Evolutionary conservation across 768 basidiomycete genomes (phyloP), one percentile per base, ranked within the genome.

Genomic region (Xerocomellus amylosporus): DNA sequence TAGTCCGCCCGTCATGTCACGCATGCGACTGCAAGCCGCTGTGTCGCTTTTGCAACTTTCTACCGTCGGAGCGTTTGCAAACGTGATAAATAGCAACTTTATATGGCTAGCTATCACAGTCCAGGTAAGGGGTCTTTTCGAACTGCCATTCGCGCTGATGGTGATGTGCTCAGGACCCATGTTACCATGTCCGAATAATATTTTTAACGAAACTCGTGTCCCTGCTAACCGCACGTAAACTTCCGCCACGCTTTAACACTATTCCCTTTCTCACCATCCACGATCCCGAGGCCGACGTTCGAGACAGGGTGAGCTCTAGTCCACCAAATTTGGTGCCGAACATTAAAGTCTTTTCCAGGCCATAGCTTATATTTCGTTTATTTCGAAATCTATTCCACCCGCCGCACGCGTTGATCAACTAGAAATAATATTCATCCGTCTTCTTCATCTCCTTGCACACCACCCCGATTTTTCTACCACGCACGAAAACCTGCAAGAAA

Each of bases 261-360:
- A 82, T 97, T 53, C 87, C 90, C 6, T 93, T 97, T 74, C 73
- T 99, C 42, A 86, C 90, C 0, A 87, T 94, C 1, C 87, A 92
- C 62, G 97, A 99, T 69, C 95, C 95, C 0, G 96, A 98, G 57
- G 69, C 70, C 22, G 95, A 98, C 54, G 79, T 94, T 28, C 85
- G 83, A 59, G 71, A 69, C 26, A 76, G 82, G 73, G 93, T 90
- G 51, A 59, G 81, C 59, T 2, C 13, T 20, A 10, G 20, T 49
- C 31, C 44, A 8, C 28, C 14, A 37, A 19, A 45, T 40, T n/a
- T 40, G 3, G 17, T 17, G 37, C 42, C 6, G 1, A 45, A 39
- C 19, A 13, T 48, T 62, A 51, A 58, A 38, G 33, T 42, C 31
- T 45, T 49, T 55, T 50, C n/a, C 38, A 87, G 83, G 84, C 85